Base-by-base conservation (phyloP, 495 filamentous ascomycete genomes). In the Hypoxylon lienhwacheense region DNA sequence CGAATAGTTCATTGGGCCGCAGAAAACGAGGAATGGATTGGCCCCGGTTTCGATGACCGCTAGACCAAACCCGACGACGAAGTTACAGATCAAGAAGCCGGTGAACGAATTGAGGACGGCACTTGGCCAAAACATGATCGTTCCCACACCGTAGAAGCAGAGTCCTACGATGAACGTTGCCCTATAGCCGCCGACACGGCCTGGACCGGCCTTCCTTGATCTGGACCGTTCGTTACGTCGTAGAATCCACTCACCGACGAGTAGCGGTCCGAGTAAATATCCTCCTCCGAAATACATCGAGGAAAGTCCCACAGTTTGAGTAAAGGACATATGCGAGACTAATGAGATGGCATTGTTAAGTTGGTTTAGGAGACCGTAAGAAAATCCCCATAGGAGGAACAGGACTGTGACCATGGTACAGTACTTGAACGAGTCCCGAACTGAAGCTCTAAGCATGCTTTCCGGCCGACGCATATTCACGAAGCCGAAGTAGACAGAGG, bases 381-480 rank as follows among this genome's bases (percentile, higher is more conserved):
- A 85, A 55, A 96, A 89, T 0, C 90, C 90, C 90, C 88, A 93
- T 2, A 95, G 73, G 58, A 96, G 87, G 68, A 93, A 95, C 1
- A 95, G 74, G 35, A 89, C 80, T 21, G 87, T 90, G 52, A 90
- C 86, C 25, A 89, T 68, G 20, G 70, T 68, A 61, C 75, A 76
- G 52, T 79, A 79, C 48, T 69, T 76, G 59, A 79, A 72, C 1
- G 72, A 73, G 33, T 81, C 77, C 33, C 54, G 53, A 1, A 69
- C 66, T 3, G 67, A 70, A 6, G 73, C 72, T 41, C 79, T 79
- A 21, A 89, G 75, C 83, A 96, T 89, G 66, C 85, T 89, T 64
- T 89, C 89, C 7, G 85, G 84, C 20, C 78, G 77, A 47, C 80
- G 81, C 77, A 93, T 84, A 55, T 90, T 89, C 52, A 95, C 87